phyloP scores from a whole-genome alignment of 2,329 filamentous ascomycete species.

The Bisporella sp. region DNA sequence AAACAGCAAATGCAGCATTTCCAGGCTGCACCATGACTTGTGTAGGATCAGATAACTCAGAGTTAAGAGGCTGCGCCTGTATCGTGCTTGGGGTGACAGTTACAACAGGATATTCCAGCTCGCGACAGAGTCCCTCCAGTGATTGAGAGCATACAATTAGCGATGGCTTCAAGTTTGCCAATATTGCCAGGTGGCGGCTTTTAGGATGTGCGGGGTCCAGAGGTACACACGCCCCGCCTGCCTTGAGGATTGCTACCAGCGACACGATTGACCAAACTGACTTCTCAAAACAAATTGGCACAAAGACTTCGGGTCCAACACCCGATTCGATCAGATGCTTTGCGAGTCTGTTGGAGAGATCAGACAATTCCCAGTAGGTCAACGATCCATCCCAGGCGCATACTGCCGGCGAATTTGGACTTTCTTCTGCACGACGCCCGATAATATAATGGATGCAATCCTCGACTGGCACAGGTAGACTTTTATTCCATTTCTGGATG shows the following conservation, averaged over 20 bases:
- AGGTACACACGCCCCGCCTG: constrained; percentile 22
- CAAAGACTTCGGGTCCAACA: constrained; percentile 2
- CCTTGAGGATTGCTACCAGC: constrained; percentile 21
- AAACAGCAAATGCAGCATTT: constrained; percentile 11
- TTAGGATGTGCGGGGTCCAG: constrained; percentile 17
- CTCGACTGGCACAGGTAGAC: no score
- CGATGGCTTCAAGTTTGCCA: constrained; percentile 3
- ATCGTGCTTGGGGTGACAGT: background rate
- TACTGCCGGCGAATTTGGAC: constrained; percentile 14
- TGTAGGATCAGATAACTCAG: background rate
- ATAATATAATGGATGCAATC: constrained; percentile 18
- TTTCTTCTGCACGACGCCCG: background rate
- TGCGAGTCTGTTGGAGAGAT: constrained; percentile 10
- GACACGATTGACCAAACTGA: background rate
- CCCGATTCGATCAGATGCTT: constrained; percentile 8
- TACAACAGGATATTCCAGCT: background rate
- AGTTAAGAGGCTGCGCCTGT: no score
- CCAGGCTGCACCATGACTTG: background rate
- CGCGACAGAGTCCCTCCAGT: background rate
- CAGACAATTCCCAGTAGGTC: constrained; percentile 14
- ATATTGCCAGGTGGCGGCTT: constrained; percentile 2
- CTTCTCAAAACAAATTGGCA: background rate
- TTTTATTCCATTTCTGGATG: no score
- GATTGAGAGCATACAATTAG: constrained; percentile 6
- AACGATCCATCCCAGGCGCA: constrained; percentile 15